Base-by-base conservation (phyloP, 2,329 filamentous ascomycete genomes). In the Tolypocladium tundrense region DNA sequence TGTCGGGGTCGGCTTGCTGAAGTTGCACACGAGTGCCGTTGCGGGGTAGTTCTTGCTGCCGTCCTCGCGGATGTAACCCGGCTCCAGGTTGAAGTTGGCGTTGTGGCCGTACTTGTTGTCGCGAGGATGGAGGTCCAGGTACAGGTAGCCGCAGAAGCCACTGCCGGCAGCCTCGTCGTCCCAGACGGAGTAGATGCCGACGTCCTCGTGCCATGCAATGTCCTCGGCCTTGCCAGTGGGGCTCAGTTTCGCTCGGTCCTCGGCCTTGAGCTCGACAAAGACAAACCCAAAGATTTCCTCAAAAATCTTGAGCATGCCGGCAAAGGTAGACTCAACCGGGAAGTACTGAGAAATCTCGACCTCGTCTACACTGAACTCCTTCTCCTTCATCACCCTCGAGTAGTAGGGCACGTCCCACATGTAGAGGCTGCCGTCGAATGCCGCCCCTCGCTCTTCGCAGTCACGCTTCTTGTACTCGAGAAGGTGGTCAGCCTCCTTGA, bases 361-460 rank as follows among this genome's bases (percentile, higher is more conserved):
- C 70, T 93, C 88, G 62, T 93, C 88, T 52, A 94, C 86, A 65
- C 83, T 86, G 70, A 86, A 93, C 68, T 93, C 87, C 68, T 88
- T 83, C 75, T 93, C 88, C 43, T 91, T 83, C 82, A 91, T 87
- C 68, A 92, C 76, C 8, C 88, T 85, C 64, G 90, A 87, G 72
- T 93, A 94, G 73, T 85, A 94, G 48, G 88, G 80, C 67, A 88
- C 82, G 64, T 94, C 90, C 90, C 90, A 94, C 45, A 92, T 81
- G 71, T 89, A 93, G 71, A 92, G 91, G 64, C 85, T 84, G 54
- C 81, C 84, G 64, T 90, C 87, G 57, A 82, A 80, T 3, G 78
- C 73, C 9, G 85, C 65, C 10, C 81, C 81, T 33, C 85, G 80
- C 24, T 80, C 76, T 65, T 84, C 79, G 57, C 83, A 77, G 63